Percentiles rank a stretch among this genome's conserved stretches.
Evolutionary conservation across 1,284 basidiomycete genomes (phyloP).

Genomic region (Moesziomyces globuligerus): DNA sequence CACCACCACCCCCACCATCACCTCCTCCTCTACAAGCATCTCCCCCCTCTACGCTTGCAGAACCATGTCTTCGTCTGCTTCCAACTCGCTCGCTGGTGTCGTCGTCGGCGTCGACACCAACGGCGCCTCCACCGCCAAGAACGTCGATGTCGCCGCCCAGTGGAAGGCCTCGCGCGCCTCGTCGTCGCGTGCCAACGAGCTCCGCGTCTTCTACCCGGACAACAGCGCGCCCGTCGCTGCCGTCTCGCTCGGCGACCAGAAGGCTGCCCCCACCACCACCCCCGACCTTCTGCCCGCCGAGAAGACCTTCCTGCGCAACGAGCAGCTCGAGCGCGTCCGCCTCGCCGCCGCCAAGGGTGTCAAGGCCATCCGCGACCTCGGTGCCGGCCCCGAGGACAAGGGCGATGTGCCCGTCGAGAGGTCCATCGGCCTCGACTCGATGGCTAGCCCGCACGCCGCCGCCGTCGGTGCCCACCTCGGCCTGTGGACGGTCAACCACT

Average conservation of each 20-base stretch:
- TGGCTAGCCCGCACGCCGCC: slow-evolving; percentile 61
- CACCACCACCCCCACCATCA: slow-evolving; percentile 18
- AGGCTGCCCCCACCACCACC: slow-evolving; percentile 56
- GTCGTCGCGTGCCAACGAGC: slow-evolving; percentile 55
- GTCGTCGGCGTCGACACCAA: slow-evolving; percentile 50
- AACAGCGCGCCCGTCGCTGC: slow-evolving; percentile 54
- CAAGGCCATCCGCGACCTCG: slow-evolving; percentile 60
- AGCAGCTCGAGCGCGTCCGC: slow-evolving; percentile 60
- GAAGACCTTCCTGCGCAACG: slow-evolving; percentile 60
- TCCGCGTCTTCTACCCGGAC: slow-evolving; percentile 60
- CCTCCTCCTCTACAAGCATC: background rate
- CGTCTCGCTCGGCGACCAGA: slow-evolving; percentile 58
- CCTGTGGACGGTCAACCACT: slow-evolving; percentile 64
- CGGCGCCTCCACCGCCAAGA: slow-evolving; percentile 48
- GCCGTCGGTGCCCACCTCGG: slow-evolving; percentile 61
- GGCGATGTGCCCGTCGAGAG: slow-evolving; percentile 39
- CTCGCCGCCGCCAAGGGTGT: slow-evolving; percentile 64
- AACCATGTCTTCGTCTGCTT: slow-evolving; percentile 33
- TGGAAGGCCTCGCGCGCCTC: slow-evolving; percentile 61
- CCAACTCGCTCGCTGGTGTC: slow-evolving; percentile 44
- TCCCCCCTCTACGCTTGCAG: too few species aligned
- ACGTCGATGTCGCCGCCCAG: slow-evolving; percentile 54
- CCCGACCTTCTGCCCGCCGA: slow-evolving; percentile 56
- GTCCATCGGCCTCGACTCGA: slow-evolving; percentile 56
- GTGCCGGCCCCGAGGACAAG: slow-evolving; percentile 43